These are phyloP conservation scores for Entomortierella chlamydospora DNA, from an alignment of 192 early-diverging fungal genomes.

Conservation along the genomic window DNA sequence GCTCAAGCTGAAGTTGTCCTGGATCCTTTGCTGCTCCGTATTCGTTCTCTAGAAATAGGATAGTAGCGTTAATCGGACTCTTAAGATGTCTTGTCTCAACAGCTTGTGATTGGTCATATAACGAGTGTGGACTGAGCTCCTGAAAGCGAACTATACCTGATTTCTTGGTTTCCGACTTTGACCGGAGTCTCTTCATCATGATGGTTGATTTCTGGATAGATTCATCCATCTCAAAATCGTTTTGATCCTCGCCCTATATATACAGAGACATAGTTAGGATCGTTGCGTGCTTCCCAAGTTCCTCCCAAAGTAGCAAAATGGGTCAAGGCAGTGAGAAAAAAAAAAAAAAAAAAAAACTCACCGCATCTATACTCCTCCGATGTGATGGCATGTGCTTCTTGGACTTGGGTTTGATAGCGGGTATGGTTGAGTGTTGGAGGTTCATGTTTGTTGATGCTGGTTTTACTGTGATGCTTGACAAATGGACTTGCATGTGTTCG, in stretches of 20 bases:
- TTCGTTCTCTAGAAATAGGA: slow-evolving; percentile 21
- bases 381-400: not conserved
- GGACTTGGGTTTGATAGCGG: not conserved
- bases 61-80: no score
- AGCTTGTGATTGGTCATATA: not conserved
- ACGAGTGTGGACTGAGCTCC: not conserved
- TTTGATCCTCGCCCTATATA: slow-evolving; percentile 7
- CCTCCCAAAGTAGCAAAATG: no score
- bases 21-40: slow-evolving; percentile 8
- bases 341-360: slow-evolving; percentile 6
- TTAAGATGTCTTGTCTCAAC: no score
- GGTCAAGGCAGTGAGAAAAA: no score
- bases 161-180: slow-evolving; percentile 45
- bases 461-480: not conserved
- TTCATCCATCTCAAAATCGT: slow-evolving; percentile 31
- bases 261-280: not conserved
- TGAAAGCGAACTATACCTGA: slow-evolving; percentile 10
- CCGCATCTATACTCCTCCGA: not conserved
- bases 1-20: slow-evolving; percentile 6
- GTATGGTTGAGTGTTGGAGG: not conserved
- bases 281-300: not conserved
- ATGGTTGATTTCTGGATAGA: slow-evolving; percentile 53
- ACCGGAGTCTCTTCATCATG: slow-evolving; percentile 44
- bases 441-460: slow-evolving; percentile 1
- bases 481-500: not conserved